phyloP scores from a whole-genome alignment of 163 green algal species.

The Coccomyxa subellipsoidea region DNA sequence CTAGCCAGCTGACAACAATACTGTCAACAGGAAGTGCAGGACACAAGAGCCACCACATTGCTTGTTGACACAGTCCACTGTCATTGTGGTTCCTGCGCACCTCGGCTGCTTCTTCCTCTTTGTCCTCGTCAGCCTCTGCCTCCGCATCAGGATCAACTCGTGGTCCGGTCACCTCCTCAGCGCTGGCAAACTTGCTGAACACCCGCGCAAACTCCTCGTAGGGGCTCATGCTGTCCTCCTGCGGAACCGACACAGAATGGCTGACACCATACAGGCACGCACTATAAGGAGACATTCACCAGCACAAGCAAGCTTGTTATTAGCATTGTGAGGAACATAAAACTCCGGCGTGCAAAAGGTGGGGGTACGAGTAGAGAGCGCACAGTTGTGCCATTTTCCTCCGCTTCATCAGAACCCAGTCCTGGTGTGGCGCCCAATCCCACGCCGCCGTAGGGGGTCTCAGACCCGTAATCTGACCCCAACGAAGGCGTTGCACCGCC shows the following conservation, averaged over 20 bases:
- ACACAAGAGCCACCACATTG: too few relatives aligned
- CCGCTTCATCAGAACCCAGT: background rate
- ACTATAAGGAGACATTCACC: too few relatives aligned
- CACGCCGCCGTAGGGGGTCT: conserved; percentile 9
- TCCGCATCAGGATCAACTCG: conserved; percentile 13
- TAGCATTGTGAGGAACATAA: background rate
- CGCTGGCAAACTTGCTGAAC: conserved; percentile 40
- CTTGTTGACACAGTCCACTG: too few relatives aligned
- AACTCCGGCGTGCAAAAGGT: background rate
- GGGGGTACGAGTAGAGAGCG: background rate
- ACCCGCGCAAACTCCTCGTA: conserved; percentile 37
- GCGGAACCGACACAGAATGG: background rate
- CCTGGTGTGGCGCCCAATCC: background rate
- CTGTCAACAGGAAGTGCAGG: too few relatives aligned
- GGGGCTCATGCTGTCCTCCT: background rate
- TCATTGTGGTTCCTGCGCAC: too few relatives aligned
- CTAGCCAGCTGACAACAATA: too few relatives aligned
- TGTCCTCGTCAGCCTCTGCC: background rate
- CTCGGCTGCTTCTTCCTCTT: conserved; percentile 25
- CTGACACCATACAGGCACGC: too few relatives aligned
- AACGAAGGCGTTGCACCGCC: conserved; percentile 7
- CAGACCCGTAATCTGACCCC: background rate
- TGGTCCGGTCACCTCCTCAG: conserved; percentile 36
- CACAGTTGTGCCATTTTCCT: background rate
- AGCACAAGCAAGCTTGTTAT: too few relatives aligned